Base-by-base conservation (phyloP, 257 asterid genomes). In the Solanum gracilifrons region DNA sequence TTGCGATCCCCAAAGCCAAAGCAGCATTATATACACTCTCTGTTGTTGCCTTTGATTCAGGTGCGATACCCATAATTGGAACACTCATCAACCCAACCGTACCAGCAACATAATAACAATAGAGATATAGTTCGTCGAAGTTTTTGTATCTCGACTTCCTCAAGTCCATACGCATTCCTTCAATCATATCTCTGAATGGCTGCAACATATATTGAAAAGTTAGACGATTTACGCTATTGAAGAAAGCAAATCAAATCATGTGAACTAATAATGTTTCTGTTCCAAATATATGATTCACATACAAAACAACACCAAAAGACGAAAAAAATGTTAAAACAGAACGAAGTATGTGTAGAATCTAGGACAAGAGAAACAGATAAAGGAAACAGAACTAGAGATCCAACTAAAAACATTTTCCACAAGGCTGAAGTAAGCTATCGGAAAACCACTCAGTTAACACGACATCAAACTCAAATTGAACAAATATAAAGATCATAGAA, bases 1-100 rank as follows among this genome's bases (percentile, higher is more conserved):
- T 97, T 0, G 99, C 99, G 9, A 97, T 92, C 39, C 99, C 99
- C 35, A 97, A 87, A 6, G 94, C 94, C 91, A 97, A 92, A 32
- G 98, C 98, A 75, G 94, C 94, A 82, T 94, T 96, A 55, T 97
- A 97, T n/a, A 96, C 98, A 4, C 95, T 93, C 95, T 95, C 99
- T 0, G 96, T 92, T 7, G 98, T 86, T 76, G 99, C 98, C 85
- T 92, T 92, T 41, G 99, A 97, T 51, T 95, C 98, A 20, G 98
- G 96, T 37, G 95, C 98, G 83, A 97, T 95, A 41, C 99, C 99
- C 99, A 97, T 97, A n/a, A 97, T 89, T 0, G 99, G 99, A 55
- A 97, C 99, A 75, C 99, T 97, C 99, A 97, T 97, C 93, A 97
- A 89, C 85, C 98, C 99, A 4, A 97, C 99, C 0, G 99, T 97